phyloP scores from a whole-genome alignment of 179 eudicot species.

The Silene noctiflora region DNA sequence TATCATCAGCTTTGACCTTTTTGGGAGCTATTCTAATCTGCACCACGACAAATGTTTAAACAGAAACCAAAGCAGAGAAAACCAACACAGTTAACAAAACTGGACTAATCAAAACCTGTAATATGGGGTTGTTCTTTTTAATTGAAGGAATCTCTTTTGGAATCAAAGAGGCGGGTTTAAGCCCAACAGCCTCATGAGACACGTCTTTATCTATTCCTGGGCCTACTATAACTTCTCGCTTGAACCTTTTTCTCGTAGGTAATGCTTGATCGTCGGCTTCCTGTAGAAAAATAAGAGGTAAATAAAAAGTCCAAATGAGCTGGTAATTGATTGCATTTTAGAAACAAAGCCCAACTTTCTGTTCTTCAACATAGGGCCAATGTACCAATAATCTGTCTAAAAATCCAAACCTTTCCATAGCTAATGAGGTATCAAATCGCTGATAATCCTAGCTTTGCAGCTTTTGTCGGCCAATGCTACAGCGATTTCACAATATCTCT shows the following conservation, averaged over 20 bases:
- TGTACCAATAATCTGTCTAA: not conserved
- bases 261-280: slow-evolving; percentile 35
- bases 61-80: not conserved
- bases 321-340: not conserved
- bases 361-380: not conserved
- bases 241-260: slow-evolving; percentile 54
- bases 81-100: slow-evolving; percentile 5
- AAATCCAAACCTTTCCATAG: not conserved
- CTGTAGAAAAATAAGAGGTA: slow-evolving; percentile 23
- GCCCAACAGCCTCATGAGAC: slow-evolving; percentile 94
- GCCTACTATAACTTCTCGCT: slow-evolving; percentile 73
- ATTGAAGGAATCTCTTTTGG: slow-evolving; percentile 80
- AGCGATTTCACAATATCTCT: no score
- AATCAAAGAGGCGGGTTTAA: slow-evolving; percentile 64
- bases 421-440: not conserved
- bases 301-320: not conserved
- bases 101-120: slow-evolving; percentile 46
- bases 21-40: slow-evolving; percentile 82
- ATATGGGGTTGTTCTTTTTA: slow-evolving; percentile 76
- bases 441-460: not conserved
- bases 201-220: slow-evolving; percentile 85
- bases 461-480: not conserved
- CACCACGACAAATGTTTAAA: slow-evolving; percentile 21
- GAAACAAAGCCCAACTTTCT: not conserved
- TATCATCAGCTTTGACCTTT: slow-evolving; percentile 45